Evolutionary conservation across 2,329 filamentous ascomycete species (phyloP).

Genomic region (Aspergillus niger): DNA sequence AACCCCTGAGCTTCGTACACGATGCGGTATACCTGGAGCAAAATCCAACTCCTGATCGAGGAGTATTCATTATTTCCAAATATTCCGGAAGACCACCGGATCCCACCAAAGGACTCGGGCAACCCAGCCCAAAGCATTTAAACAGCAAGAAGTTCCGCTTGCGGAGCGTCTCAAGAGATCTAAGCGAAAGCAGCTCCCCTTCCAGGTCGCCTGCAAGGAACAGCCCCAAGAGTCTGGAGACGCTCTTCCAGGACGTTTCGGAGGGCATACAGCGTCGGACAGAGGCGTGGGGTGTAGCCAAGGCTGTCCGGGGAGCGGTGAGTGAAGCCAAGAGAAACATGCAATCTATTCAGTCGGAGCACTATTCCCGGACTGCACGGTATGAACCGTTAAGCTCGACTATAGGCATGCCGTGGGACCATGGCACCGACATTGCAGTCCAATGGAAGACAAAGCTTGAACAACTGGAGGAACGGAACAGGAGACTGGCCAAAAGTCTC

Average conservation of each 20-base stretch:
- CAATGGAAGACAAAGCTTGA: constrained; percentile 37
- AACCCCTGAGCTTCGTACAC: constrained; percentile 77
- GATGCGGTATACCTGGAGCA: constrained; percentile 68
- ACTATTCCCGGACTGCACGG: constrained; percentile 30
- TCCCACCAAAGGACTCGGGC: constrained; percentile 26
- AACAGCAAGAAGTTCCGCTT: constrained; percentile 25
- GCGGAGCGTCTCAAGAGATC: constrained; percentile 32
- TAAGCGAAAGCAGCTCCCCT: constrained; percentile 37
- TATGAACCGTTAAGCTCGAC: constrained; percentile 20
- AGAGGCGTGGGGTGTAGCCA: constrained; percentile 53
- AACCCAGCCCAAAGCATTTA: constrained; percentile 22
- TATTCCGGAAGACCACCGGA: constrained; percentile 50
- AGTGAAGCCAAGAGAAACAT: constrained; percentile 51
- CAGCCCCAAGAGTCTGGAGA: constrained; percentile 47
- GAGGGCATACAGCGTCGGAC: constrained; percentile 51
- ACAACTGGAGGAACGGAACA: constrained; percentile 44
- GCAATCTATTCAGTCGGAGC: constrained; percentile 47
- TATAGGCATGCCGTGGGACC: constrained; percentile 14
- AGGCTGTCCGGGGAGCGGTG: constrained; percentile 51
- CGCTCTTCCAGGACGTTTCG: constrained; percentile 51
- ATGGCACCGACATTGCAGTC: constrained; percentile 21
- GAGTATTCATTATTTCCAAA: constrained; percentile 47
- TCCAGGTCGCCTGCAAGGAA: constrained; percentile 39
- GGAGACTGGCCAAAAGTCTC: constrained; percentile 43
- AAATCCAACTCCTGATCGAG: constrained; percentile 46